These are phyloP conservation scores for rapeseed (Brassica napus) DNA, from an alignment of 345 rosid species.

Conservation along the genomic window DNA sequence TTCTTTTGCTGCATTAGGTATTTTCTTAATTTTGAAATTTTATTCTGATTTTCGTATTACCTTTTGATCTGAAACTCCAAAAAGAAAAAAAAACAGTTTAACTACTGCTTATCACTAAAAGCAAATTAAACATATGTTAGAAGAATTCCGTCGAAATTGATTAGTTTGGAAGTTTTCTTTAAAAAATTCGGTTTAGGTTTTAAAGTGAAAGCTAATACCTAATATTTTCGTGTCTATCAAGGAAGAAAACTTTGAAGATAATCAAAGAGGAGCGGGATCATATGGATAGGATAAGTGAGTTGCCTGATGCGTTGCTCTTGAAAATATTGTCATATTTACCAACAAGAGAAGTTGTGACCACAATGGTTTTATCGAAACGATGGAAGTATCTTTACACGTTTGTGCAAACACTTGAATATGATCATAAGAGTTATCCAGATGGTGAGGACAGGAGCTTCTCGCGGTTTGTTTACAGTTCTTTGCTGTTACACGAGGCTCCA, in stretches of 20 bases:
- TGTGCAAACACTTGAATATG: background rate
- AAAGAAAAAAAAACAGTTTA: background rate
- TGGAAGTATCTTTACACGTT: constrained; percentile 12
- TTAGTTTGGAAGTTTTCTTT: background rate
- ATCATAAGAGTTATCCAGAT: background rate
- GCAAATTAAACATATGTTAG: background rate
- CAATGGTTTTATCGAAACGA: constrained; percentile 23
- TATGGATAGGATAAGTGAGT: constrained; percentile 9
- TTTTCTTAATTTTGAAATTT: no score
- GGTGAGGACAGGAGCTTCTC: background rate
- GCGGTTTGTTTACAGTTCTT: constrained; percentile 3
- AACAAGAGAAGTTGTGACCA: background rate
- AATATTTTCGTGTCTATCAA: background rate
- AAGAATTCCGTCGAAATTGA: background rate
- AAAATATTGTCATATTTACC: background rate
- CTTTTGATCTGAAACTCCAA: background rate
- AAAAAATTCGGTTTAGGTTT: background rate
- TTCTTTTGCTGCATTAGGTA: background rate
- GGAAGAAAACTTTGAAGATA: background rate
- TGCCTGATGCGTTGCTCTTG: constrained; percentile 1
- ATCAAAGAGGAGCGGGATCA: background rate
- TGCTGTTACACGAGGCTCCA: constrained; percentile 8
- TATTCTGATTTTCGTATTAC: background rate
- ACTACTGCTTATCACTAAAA: background rate
- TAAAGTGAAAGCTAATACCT: background rate